phyloP scores from a whole-genome alignment of 2,329 filamentous ascomycete species.

The Coniochaeta prunicola region DNA sequence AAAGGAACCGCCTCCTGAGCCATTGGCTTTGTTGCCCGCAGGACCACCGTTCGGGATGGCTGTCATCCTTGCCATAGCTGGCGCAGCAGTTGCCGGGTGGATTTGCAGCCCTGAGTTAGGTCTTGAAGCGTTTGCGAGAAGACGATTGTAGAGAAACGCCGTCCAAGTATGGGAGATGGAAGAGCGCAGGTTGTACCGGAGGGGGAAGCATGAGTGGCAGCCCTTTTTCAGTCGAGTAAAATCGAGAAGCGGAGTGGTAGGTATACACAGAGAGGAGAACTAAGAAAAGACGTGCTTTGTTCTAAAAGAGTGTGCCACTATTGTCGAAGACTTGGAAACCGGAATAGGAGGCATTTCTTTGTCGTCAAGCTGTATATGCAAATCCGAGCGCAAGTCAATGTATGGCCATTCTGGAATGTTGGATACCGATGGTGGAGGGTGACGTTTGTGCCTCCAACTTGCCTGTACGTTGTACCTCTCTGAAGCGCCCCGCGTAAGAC shows the following conservation, averaged over 20 bases:
- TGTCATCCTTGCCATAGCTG: not conserved
- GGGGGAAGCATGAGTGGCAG: conserved; percentile 5
- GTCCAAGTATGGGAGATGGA: not conserved
- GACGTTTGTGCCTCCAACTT: not conserved
- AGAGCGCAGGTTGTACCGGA: not conserved
- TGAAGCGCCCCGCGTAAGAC: too few species aligned
- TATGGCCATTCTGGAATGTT: not conserved
- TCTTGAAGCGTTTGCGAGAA: not conserved
- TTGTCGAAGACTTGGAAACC: not conserved
- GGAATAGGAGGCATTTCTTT: not conserved
- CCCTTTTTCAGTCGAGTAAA: not conserved
- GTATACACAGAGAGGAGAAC: not conserved
- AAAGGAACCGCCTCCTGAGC: not conserved
- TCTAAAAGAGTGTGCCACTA: not conserved
- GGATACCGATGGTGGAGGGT: not conserved
- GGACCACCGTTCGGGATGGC: not conserved
- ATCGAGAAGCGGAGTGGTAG: not conserved
- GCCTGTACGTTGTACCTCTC: not conserved
- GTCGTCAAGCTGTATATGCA: not conserved
- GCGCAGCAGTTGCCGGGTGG: not conserved
- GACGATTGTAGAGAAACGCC: not conserved
- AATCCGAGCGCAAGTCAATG: not conserved
- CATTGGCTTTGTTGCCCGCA: not conserved
- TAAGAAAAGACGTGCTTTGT: not conserved
- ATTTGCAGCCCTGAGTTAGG: not conserved